These are phyloP conservation scores for Penicillium bovifimosum DNA, from an alignment of 495 filamentous ascomycete genomes.

Conservation along the genomic window DNA sequence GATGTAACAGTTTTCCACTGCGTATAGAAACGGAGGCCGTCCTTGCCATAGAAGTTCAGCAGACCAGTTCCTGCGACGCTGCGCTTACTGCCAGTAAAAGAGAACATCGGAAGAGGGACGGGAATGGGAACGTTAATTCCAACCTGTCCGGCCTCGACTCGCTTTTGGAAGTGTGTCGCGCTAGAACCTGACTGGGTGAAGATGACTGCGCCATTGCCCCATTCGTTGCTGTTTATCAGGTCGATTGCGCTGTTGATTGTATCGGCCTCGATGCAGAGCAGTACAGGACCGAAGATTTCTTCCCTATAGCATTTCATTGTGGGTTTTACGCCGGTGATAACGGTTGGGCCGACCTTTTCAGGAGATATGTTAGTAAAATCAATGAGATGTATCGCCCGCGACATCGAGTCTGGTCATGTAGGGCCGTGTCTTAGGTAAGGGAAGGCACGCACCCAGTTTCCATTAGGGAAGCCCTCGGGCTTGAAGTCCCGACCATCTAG, in stretches of 20 bases:
- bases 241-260: slow-evolving; percentile 73
- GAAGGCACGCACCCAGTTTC: slow-evolving; percentile 71
- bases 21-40: slow-evolving; percentile 89
- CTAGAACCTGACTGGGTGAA: slow-evolving; percentile 61
- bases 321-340: slow-evolving; percentile 87
- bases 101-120: slow-evolving; percentile 92
- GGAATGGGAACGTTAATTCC: slow-evolving; percentile 68
- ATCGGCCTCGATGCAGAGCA: slow-evolving; percentile 54
- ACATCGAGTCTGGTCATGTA: too few species aligned
- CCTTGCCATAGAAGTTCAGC: slow-evolving; percentile 91
- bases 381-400: too few species aligned
- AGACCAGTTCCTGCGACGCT: slow-evolving; percentile 80
- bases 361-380: neutral
- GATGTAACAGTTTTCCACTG: slow-evolving; percentile 97
- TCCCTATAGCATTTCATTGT: slow-evolving; percentile 92
- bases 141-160: slow-evolving; percentile 53
- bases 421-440: too few species aligned
- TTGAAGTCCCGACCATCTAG: slow-evolving; percentile 85
- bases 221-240: slow-evolving; percentile 63
- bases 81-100: slow-evolving; percentile 98
- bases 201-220: slow-evolving; percentile 65
- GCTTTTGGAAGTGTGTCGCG: slow-evolving; percentile 58
- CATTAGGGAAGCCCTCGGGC: slow-evolving; percentile 88
- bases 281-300: slow-evolving; percentile 94
- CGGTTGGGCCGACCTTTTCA: slow-evolving; percentile 74